Evolutionary conservation across 1,284 basidiomycete species (phyloP), one percentile per base, ranked within the genome.

Genomic region (Spongiforma sp.): DNA sequence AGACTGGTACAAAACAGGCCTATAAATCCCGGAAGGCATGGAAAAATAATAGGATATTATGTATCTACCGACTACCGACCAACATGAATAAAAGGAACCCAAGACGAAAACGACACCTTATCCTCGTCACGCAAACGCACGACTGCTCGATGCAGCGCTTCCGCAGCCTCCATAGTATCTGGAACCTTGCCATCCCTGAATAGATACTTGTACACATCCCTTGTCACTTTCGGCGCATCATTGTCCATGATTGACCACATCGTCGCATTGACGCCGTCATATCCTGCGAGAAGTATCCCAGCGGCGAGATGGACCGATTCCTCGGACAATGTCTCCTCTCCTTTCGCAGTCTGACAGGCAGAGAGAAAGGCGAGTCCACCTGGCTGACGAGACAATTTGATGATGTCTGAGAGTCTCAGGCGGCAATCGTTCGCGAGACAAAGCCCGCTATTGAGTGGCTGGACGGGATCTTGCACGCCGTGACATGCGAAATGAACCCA

Each of bases 11-110:
- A n/a, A n/a, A n/a, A n/a, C n/a, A n/a, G n/a, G n/a, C n/a, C n/a
- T n/a, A n/a, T n/a, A n/a, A n/a, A n/a, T n/a, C n/a, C n/a, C n/a
- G n/a, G n/a, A n/a, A n/a, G n/a, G n/a, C n/a, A n/a, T n/a, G n/a
- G n/a, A n/a, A n/a, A n/a, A n/a, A n/a, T n/a, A n/a, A n/a, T n/a
- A n/a, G n/a, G n/a, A n/a, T n/a, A n/a, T n/a, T n/a, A n/a, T n/a
- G n/a, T n/a, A n/a, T n/a, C n/a, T n/a, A n/a, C n/a, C n/a, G n/a
- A n/a, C n/a, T n/a, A n/a, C n/a, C n/a, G n/a, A n/a, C n/a, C n/a
- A n/a, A n/a, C n/a, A n/a, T n/a, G n/a, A n/a, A 52, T 52, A 12
- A 9, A 80, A 80, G n/a, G 46, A 48, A 48, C 46, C 46, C 46
- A 48, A 28, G 46, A 48, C 12, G 14, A 6, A 9, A 48, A 48